phyloP scores from a whole-genome alignment of 495 filamentous ascomycete species.

The Cercophora scortea region DNA sequence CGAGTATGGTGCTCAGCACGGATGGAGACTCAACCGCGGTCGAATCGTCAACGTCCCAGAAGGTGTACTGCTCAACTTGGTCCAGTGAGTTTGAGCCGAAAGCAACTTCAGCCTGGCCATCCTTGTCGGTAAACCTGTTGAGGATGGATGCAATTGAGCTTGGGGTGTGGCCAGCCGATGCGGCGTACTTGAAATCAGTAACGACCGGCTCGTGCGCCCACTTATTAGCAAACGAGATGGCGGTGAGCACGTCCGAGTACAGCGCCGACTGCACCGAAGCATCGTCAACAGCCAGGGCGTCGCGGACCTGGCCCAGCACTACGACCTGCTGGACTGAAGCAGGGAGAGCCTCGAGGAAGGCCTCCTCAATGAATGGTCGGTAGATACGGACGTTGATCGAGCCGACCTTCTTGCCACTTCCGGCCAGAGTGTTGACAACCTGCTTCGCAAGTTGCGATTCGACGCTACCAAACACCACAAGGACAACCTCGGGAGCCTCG shows the following conservation, averaged over 20 bases:
- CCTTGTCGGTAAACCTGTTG: constrained; percentile 57
- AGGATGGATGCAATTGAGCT: constrained; percentile 49
- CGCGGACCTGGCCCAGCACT: constrained; percentile 53
- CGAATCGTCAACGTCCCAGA: constrained; percentile 88
- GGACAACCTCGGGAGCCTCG: constrained; percentile 60
- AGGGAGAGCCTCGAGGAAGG: constrained; percentile 76
- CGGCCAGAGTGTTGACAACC: constrained; percentile 64
- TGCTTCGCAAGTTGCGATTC: constrained; percentile 82
- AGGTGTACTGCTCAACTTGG: constrained; percentile 70
- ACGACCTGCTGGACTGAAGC: constrained; percentile 64
- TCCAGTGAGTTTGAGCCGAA: constrained; percentile 31
- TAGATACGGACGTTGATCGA: constrained; percentile 89
- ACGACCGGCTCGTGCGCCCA: constrained; percentile 53
- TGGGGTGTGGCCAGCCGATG: constrained; percentile 75
- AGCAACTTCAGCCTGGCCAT: constrained; percentile 42
- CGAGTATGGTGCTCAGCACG: constrained; percentile 63
- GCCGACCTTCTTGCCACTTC: constrained; percentile 67
- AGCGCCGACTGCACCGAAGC: constrained; percentile 68
- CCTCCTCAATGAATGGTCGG: constrained; percentile 87
- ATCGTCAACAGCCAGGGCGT: constrained; percentile 53
- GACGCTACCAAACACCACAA: constrained; percentile 86
- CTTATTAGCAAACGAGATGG: constrained; percentile 67
- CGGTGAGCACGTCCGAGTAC: constrained; percentile 80
- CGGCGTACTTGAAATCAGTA: constrained; percentile 81
- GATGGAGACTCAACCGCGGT: constrained; percentile 53